Conservation (phyloP, 257 asterid genomes). For the Rauvolfia tetraphylla region DNA sequence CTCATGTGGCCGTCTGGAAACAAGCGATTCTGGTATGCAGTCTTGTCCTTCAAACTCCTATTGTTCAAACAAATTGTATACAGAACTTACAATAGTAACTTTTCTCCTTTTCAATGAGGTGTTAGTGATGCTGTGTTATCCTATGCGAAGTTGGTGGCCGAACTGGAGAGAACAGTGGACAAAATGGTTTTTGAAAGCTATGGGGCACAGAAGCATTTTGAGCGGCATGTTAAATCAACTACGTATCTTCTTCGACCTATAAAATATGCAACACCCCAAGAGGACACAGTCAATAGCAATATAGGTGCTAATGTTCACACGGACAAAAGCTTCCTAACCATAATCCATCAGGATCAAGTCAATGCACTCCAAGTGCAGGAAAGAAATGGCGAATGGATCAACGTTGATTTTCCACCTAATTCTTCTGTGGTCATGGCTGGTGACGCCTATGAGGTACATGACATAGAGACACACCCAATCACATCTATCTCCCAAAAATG, state of each 20-base stretch:
- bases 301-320: conserved; percentile 5
- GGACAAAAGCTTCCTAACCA: conserved; percentile 9
- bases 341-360: conserved; percentile 7
- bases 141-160: conserved; percentile 37
- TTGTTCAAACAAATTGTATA: no score
- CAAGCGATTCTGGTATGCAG: conserved; percentile 32
- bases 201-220: conserved; percentile 44
- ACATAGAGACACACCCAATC: no score
- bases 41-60: no score
- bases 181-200: conserved; percentile 53
- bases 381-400: conserved; percentile 4
- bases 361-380: conserved; percentile 6
- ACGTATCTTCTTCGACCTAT: conserved; percentile 50
- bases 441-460: conserved; percentile 41
- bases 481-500: no score
- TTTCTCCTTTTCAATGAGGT: background rate
- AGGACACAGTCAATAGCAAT: background rate
- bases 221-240: conserved; percentile 42
- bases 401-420: conserved; percentile 1
- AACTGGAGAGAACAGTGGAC: conserved; percentile 46
- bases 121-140: conserved; percentile 5
- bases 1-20: conserved; percentile 67
- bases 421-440: conserved; percentile 39
- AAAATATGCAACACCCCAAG: conserved; percentile 33
- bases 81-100: no score